phyloP scores from a whole-genome alignment of 345 rosid species.

The Eucalyptus sideroxylon region DNA sequence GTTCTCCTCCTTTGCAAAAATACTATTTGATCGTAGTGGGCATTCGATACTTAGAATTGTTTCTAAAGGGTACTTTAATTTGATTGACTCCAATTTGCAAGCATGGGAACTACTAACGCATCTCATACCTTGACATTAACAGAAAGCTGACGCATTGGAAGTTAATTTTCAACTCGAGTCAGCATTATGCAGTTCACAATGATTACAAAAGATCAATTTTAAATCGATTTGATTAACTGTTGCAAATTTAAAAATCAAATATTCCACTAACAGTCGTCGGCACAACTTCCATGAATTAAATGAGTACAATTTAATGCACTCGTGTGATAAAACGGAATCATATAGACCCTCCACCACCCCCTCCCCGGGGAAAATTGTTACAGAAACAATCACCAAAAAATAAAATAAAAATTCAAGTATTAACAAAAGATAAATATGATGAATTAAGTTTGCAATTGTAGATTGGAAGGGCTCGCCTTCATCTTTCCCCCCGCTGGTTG shows the following conservation, averaged over 20 bases:
- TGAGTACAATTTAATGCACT: not conserved
- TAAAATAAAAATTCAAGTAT: not conserved
- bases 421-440: not conserved
- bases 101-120: not conserved
- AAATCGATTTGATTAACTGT: not conserved
- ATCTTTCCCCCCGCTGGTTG: slow-evolving; percentile 48
- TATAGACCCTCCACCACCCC: no score
- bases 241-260: not conserved
- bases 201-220: not conserved
- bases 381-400: not conserved
- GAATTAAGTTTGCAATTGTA: not conserved
- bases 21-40: not conserved
- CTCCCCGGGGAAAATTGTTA: not conserved
- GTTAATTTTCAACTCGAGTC: not conserved
- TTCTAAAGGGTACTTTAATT: not conserved
- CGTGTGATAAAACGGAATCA: not conserved
- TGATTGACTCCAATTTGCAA: not conserved
- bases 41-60: not conserved
- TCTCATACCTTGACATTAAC: not conserved
- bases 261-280: not conserved
- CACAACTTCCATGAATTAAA: not conserved
- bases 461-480: slow-evolving; percentile 27
- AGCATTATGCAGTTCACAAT: not conserved
- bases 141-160: not conserved
- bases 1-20: not conserved